Evolutionary conservation across 2,329 filamentous ascomycete genomes (phyloP).

Genomic region (Neurospora crassa): DNA sequence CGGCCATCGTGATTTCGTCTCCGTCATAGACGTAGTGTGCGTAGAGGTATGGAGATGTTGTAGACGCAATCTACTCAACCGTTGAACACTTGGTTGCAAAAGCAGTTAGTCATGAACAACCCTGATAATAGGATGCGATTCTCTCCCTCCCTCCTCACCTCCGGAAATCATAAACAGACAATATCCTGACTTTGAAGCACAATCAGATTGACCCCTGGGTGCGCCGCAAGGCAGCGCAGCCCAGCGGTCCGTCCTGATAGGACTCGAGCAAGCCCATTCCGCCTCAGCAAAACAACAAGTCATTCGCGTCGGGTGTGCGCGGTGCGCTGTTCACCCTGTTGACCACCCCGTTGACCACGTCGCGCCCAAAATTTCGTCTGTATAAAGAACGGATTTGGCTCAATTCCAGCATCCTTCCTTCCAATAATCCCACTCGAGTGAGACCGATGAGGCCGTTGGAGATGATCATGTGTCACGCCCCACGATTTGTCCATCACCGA

Average conservation of each 20-base stretch:
- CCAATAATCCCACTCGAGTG: background rate
- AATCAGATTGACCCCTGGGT: background rate
- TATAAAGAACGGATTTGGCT: background rate
- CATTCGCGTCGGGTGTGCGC: background rate
- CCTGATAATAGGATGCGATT: background rate
- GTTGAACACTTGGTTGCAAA: background rate
- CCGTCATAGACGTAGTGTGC: background rate
- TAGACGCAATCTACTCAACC: background rate
- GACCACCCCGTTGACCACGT: background rate
- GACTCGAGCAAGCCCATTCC: background rate
- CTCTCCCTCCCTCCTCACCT: background rate
- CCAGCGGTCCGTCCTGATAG: background rate
- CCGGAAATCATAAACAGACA: background rate
- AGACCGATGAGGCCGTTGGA: background rate
- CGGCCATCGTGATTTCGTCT: background rate
- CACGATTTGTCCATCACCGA: background rate
- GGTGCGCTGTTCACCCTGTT: background rate
- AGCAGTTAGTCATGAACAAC: background rate
- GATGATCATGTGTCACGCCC: background rate
- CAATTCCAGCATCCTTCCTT: background rate
- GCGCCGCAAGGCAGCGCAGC: background rate
- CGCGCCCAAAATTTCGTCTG: background rate
- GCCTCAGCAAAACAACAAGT: background rate
- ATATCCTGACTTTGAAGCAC: background rate
- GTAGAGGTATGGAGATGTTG: background rate